Conservation (phyloP, 1,284 basidiomycete species). For the Ceratobasidium sp. region DNA sequence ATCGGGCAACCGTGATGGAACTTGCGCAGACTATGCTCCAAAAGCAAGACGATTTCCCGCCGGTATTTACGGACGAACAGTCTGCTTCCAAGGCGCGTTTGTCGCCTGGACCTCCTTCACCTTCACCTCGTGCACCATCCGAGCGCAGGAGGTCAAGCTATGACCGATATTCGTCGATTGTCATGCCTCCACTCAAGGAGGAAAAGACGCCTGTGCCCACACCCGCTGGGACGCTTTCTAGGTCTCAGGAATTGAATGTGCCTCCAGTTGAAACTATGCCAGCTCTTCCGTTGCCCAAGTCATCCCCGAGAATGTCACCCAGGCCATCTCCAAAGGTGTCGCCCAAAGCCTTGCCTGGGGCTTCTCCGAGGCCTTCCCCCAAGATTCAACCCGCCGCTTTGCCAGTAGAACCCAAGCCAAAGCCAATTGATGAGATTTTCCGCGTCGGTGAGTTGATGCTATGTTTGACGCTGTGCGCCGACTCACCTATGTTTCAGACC, state of each 20-base stretch:
- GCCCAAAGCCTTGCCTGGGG: too few relatives aligned
- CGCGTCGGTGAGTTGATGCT: constrained; percentile 11
- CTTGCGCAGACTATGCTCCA: constrained; percentile 68
- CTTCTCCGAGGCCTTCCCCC: too few relatives aligned
- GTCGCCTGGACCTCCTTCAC: constrained; percentile 33
- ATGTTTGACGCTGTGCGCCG: background rate
- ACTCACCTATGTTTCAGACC: constrained; percentile 47
- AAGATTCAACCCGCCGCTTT: background rate
- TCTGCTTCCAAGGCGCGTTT: background rate
- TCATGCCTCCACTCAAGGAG: constrained; percentile 68
- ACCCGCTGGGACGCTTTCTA: constrained; percentile 50
- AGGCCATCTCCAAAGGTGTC: background rate
- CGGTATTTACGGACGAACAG: background rate
- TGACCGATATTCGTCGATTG: constrained; percentile 66
- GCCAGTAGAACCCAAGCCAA: background rate
- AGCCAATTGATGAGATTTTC: background rate
- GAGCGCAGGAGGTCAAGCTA: constrained; percentile 65
- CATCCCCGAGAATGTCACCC: background rate
- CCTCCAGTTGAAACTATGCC: background rate
- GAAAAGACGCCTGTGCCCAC: constrained; percentile 66
- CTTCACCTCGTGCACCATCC: constrained; percentile 35
- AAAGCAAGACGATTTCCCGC: constrained; percentile 14
- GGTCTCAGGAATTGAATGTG: background rate
- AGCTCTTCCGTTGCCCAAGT: background rate
- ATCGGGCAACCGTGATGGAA: constrained; percentile 75